These are phyloP conservation scores for Tephrocybe sp. DNA, from an alignment of 768 basidiomycete genomes.

Conservation along the genomic window DNA sequence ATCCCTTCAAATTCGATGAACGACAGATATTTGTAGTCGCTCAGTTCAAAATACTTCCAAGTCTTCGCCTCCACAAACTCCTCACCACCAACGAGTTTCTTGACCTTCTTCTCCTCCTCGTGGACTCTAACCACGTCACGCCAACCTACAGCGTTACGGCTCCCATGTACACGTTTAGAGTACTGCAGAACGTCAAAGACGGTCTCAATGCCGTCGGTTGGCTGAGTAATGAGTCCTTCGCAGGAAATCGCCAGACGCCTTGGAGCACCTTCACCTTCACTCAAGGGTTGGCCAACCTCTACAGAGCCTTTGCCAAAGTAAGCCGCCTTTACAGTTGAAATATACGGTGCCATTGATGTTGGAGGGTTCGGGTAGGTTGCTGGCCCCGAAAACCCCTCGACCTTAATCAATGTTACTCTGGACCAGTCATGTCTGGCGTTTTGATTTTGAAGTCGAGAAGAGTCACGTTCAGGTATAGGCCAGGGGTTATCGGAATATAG, in stretches of 20 bases:
- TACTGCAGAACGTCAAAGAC: conserved; percentile 78
- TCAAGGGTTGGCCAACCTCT: conserved; percentile 42
- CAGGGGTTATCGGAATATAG: too few species aligned
- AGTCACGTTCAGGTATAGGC: too few species aligned
- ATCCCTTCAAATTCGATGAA: conserved; percentile 69
- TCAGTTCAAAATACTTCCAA: conserved; percentile 94
- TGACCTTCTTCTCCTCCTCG: conserved; percentile 88
- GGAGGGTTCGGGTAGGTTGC: too few species aligned
- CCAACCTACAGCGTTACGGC: conserved; percentile 75
- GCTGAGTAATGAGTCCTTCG: conserved; percentile 61
- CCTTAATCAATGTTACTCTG: too few species aligned
- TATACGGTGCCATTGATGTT: conserved; percentile 5
- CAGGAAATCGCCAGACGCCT: conserved; percentile 56
- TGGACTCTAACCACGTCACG: conserved; percentile 67
- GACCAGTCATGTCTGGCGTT: neutral
- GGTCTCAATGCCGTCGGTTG: conserved; percentile 74
- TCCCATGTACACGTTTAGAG: conserved; percentile 70
- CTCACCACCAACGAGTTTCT: conserved; percentile 78
- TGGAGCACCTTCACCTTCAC: conserved; percentile 46
- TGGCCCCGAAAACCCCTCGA: neutral
- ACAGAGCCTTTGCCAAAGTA: conserved; percentile 64
- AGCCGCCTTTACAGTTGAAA: conserved; percentile 36
- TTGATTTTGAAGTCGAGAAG: too few species aligned
- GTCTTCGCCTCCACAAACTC: conserved; percentile 85
- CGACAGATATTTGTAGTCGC: conserved; percentile 80